These are phyloP conservation scores for Suhomyces panamericanus DNA, from an alignment of 1,139 yeast genomes.

Conservation along the genomic window DNA sequence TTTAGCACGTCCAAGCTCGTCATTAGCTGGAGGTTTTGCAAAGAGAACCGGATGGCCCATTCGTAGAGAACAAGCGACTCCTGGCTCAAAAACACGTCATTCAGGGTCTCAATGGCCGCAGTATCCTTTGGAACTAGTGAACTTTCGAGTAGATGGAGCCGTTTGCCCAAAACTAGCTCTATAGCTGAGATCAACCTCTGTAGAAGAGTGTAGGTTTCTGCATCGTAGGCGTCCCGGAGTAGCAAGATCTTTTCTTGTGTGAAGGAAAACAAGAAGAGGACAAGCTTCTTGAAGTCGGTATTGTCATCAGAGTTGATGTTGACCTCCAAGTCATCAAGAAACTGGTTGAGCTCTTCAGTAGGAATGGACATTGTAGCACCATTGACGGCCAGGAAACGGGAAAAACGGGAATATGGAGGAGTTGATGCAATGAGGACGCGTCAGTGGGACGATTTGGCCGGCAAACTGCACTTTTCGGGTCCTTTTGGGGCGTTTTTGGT, in stretches of 20 bases:
- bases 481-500: not conserved
- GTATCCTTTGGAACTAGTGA: conserved; percentile 16
- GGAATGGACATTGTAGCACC: conserved; percentile 2
- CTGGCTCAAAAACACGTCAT: not conserved
- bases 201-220: conserved; percentile 14
- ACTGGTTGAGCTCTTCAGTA: conserved; percentile 16
- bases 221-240: conserved; percentile 3
- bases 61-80: conserved; percentile 23
- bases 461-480: not conserved
- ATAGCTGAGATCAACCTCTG: conserved; percentile 28
- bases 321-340: conserved; percentile 38
- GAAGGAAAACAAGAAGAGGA: conserved; percentile 36
- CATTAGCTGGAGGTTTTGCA: conserved; percentile 26
- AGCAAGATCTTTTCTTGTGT: conserved; percentile 25
- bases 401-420: not conserved
- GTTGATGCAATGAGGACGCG: not conserved
- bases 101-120: not conserved
- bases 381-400: not conserved
- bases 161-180: conserved; percentile 31
- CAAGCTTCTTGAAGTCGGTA: conserved; percentile 39
- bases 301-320: conserved; percentile 34
- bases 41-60: conserved; percentile 34
- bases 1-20: conserved; percentile 19
- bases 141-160: conserved; percentile 28
- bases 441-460: not conserved